These are phyloP conservation scores for Cladosporium sp. DNA, from an alignment of 2,329 filamentous ascomycete genomes.

Conservation along the genomic window DNA sequence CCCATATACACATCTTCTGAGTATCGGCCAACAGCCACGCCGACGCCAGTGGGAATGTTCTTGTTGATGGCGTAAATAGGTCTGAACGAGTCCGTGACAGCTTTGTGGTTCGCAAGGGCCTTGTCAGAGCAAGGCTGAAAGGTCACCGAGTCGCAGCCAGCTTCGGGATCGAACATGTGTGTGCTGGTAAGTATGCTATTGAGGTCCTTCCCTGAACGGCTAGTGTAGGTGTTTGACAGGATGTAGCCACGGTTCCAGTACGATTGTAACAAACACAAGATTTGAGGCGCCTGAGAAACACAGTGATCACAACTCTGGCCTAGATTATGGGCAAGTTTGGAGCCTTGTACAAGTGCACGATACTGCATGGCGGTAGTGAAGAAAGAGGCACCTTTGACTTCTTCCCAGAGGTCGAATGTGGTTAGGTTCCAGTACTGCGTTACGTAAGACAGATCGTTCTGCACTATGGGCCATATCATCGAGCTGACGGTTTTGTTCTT, in stretches of 20 bases:
- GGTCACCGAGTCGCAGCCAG: slow-evolving; percentile 61
- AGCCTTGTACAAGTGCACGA: slow-evolving; percentile 61
- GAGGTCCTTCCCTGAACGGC: slow-evolving; percentile 65
- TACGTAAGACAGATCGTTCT: slow-evolving; percentile 72
- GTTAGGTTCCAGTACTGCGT: slow-evolving; percentile 61
- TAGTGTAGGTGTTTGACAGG: slow-evolving; percentile 62
- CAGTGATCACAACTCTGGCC: slow-evolving; percentile 59
- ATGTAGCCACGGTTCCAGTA: slow-evolving; percentile 69
- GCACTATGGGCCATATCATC: slow-evolving; percentile 68
- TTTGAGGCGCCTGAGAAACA: slow-evolving; percentile 61
- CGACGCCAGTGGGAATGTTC: slow-evolving; percentile 56
- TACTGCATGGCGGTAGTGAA: slow-evolving; percentile 70
- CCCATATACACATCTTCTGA: slow-evolving; percentile 64
- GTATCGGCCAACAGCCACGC: slow-evolving; percentile 45
- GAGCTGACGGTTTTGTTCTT: slow-evolving; percentile 42
- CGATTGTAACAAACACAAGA: slow-evolving; percentile 68
- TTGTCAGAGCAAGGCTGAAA: slow-evolving; percentile 70
- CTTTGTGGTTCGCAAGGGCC: slow-evolving; percentile 68
- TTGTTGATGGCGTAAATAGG: slow-evolving; percentile 65
- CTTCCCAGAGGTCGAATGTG: slow-evolving; percentile 78
- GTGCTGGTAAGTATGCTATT: slow-evolving; percentile 61
- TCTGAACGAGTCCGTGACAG: slow-evolving; percentile 70
- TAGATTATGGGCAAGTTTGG: slow-evolving; percentile 59
- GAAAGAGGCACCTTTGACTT: slow-evolving; percentile 71
- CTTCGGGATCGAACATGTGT: slow-evolving; percentile 61